Conservation (phyloP, 257 asterid genomes). For the Anisodus acutangulus region DNA sequence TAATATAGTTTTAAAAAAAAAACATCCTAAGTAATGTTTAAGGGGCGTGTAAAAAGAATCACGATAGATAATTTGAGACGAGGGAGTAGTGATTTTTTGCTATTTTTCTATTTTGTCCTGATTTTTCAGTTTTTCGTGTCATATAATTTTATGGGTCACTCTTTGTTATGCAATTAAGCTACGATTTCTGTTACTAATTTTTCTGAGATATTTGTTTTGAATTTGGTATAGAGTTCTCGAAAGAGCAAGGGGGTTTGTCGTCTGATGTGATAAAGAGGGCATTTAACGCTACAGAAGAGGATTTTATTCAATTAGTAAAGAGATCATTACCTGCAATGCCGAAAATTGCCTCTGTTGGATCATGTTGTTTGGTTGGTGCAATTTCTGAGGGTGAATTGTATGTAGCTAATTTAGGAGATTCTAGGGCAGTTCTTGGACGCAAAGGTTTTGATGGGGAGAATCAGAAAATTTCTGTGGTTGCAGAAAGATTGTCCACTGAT, state of each 20-base stretch:
- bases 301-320: slow-evolving; percentile 78
- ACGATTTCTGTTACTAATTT: not conserved
- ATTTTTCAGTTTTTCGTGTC: not conserved
- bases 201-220: slow-evolving; percentile 19
- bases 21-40: too few species aligned
- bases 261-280: slow-evolving; percentile 84
- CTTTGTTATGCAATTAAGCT: not conserved
- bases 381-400: slow-evolving; percentile 72
- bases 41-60: too few species aligned
- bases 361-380: slow-evolving; percentile 91
- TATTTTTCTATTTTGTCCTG: too few species aligned
- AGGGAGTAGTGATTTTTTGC: too few species aligned
- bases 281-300: slow-evolving; percentile 88
- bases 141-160: not conserved
- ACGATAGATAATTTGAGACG: too few species aligned
- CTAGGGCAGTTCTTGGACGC: slow-evolving; percentile 94
- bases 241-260: slow-evolving; percentile 87
- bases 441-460: slow-evolving; percentile 66
- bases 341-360: slow-evolving; percentile 86
- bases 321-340: slow-evolving; percentile 64
- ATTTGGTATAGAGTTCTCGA: slow-evolving; percentile 67
- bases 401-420: slow-evolving; percentile 93
- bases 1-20: too few species aligned
- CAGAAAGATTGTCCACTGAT: slow-evolving; percentile 87
- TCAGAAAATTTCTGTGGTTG: slow-evolving; percentile 55